These are phyloP conservation scores for Aspergillus arachidicola DNA, from an alignment of 2,329 filamentous ascomycete genomes.

Conservation along the genomic window DNA sequence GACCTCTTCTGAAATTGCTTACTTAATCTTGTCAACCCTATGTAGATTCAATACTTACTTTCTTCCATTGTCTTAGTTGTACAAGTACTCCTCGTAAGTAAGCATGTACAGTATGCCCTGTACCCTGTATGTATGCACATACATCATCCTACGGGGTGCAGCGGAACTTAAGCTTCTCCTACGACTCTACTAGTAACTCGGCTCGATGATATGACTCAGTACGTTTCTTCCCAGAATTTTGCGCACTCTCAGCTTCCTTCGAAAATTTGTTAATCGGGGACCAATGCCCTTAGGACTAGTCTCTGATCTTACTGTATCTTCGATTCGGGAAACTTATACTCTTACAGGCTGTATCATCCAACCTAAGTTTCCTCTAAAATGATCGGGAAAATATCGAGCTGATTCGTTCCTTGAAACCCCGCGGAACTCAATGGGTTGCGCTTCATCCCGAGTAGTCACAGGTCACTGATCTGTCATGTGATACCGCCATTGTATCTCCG, in stretches of 20 bases:
- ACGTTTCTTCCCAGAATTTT: not conserved
- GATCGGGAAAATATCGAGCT: not conserved
- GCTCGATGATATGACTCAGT: not conserved
- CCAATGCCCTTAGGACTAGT: not conserved
- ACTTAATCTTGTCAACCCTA: too few species aligned
- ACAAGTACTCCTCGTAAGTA: too few species aligned
- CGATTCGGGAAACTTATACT: not conserved
- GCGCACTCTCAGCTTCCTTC: too few species aligned
- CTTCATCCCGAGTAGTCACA: not conserved
- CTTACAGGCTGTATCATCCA: not conserved
- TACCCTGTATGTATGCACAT: not conserved
- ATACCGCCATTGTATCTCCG: too few species aligned
- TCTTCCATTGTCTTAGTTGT: not conserved
- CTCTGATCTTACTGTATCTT: not conserved
- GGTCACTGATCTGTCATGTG: too few species aligned
- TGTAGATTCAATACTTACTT: not conserved
- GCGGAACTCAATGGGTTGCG: not conserved
- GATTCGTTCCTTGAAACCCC: not conserved
- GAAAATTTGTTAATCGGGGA: too few species aligned
- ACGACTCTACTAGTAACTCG: not conserved
- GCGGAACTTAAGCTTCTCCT: not conserved
- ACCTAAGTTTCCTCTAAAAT: not conserved
- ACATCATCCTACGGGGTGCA: not conserved
- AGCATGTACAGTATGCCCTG: too few species aligned
- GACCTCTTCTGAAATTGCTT: too few species aligned